These are phyloP conservation scores for Penicillium sp. DNA, from an alignment of 2,329 filamentous ascomycete genomes.

Conservation along the genomic window DNA sequence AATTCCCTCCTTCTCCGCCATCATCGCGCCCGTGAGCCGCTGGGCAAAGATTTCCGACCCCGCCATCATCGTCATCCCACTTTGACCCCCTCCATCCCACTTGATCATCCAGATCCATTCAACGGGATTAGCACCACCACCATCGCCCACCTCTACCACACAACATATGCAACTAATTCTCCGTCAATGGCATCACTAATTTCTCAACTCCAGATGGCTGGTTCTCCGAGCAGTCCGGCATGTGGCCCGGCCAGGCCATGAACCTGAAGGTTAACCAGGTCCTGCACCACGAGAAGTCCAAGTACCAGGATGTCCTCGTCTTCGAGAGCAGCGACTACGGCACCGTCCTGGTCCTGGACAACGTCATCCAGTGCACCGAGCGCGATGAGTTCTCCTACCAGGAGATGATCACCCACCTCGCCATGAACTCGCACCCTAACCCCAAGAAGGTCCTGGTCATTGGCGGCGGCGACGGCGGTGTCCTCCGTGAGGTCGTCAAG, in stretches of 20 bases:
- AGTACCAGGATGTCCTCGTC: conserved; percentile 98
- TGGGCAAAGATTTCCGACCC: conserved; percentile 8
- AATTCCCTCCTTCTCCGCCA: not conserved
- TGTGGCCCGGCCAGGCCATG: conserved; percentile 99
- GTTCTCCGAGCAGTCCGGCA: conserved; percentile 98
- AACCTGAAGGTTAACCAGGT: conserved; percentile 97
- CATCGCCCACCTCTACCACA: conserved; percentile 2
- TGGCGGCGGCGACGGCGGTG: conserved; percentile 94
- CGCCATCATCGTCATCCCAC: conserved; percentile 21
- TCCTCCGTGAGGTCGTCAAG: conserved; percentile 98
- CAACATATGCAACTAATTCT: not conserved
- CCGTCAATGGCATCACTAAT: not conserved
- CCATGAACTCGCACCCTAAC: conserved; percentile 97
- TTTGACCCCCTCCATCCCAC: conserved; percentile 11
- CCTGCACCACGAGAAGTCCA: conserved; percentile 97
- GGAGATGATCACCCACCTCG: conserved; percentile 99
- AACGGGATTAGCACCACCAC: conserved; percentile 1
- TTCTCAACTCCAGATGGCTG: conserved; percentile 75
- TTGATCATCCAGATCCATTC: not conserved
- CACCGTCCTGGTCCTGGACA: conserved; percentile 94
- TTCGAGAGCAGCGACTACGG: conserved; percentile 98
- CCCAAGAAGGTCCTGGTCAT: conserved; percentile 99
- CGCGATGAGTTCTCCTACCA: conserved; percentile 99
- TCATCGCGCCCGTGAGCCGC: too few relatives aligned
- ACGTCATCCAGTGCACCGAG: conserved; percentile 98